Base-by-base conservation (phyloP, 805 yeast species). In the Zygoascus biomembranicola region DNA sequence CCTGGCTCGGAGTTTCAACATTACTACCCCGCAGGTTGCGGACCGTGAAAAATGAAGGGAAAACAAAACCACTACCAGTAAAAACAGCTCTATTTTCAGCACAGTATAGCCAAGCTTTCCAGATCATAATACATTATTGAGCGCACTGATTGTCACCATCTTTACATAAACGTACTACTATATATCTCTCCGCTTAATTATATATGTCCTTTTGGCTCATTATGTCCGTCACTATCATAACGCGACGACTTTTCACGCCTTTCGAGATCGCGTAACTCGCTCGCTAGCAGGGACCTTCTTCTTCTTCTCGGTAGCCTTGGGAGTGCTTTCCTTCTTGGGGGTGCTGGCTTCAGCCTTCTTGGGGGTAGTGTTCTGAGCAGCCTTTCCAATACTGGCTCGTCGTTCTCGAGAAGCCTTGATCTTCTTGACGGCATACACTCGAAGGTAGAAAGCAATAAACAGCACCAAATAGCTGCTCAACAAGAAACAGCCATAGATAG, bases 371-470 rank as follows among this genome's bases (percentile, higher is more conserved):
- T 11, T n/a, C 13, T 43, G 16, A 8, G 23, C 41, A 11, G 52
- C 47, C 18, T 32, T 4, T 26, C 42, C 32, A 26, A 16, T 16
- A 19, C 28, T 49, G 49, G 49, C 37, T 35, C n/a, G 14, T 20
- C 19, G 4, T 8, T 35, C 39, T 35, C 39, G 39, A n/a, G 13
- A 13, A n/a, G 39, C 39, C 51, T 48, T 48, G 16, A 52, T 55
- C 53, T 59, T 54, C 44, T 52, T 57, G 37, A 51, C 55, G 70
- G 79, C 81, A 79, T 92, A 92, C 52, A 87, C 87, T 66, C 81
- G 82, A 69, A 90, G 83, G 82, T 92, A 92, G 79, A 92, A 92
- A 51, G 90, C 84, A 68, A 92, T 89, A 78, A 92, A 92, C 66
- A 92, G 77, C 63, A 92, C 79, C 74, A 92, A 77, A 75, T 92